These are phyloP conservation scores for Colletotrichum sp. DNA, from an alignment of 2,329 filamentous ascomycete species.

Conservation along the genomic window DNA sequence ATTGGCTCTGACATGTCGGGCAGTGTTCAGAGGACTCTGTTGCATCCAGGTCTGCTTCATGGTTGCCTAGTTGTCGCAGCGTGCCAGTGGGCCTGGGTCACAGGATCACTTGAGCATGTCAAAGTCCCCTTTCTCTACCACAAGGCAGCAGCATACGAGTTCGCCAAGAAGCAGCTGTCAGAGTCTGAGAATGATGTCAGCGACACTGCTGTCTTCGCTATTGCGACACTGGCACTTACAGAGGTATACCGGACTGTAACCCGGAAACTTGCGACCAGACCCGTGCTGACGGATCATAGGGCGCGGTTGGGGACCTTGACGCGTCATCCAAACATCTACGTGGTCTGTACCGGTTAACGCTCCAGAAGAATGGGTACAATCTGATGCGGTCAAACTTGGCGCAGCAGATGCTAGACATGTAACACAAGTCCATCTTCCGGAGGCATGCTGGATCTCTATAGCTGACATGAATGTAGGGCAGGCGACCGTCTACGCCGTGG, in stretches of 20 bases:
- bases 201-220: slow-evolving; percentile 46
- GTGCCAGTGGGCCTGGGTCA: slow-evolving; percentile 50
- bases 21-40: slow-evolving; percentile 47
- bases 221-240: slow-evolving; percentile 46
- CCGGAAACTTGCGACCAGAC: not conserved
- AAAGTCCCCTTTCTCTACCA: slow-evolving; percentile 50
- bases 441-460: not conserved
- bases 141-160: slow-evolving; percentile 50
- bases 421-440: slow-evolving; percentile 6
- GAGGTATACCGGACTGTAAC: slow-evolving; percentile 39
- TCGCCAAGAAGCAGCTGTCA: slow-evolving; percentile 46
- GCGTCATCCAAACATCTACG: slow-evolving; percentile 46
- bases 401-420: slow-evolving; percentile 48
- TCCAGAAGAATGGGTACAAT: slow-evolving; percentile 26
- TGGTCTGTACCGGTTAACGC: slow-evolving; percentile 37
- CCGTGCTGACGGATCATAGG: slow-evolving; percentile 28
- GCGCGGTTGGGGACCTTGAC: slow-evolving; percentile 46
- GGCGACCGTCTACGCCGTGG: slow-evolving; percentile 42
- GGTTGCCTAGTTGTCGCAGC: slow-evolving; percentile 48
- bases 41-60: slow-evolving; percentile 49
- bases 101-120: slow-evolving; percentile 47
- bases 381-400: slow-evolving; percentile 37
- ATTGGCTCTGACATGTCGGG: slow-evolving; percentile 2
- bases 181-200: slow-evolving; percentile 39
- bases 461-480: slow-evolving; percentile 33